phyloP scores from a whole-genome alignment of 371 early-diverging fungal species.

The Saksenaea oblongispora region DNA sequence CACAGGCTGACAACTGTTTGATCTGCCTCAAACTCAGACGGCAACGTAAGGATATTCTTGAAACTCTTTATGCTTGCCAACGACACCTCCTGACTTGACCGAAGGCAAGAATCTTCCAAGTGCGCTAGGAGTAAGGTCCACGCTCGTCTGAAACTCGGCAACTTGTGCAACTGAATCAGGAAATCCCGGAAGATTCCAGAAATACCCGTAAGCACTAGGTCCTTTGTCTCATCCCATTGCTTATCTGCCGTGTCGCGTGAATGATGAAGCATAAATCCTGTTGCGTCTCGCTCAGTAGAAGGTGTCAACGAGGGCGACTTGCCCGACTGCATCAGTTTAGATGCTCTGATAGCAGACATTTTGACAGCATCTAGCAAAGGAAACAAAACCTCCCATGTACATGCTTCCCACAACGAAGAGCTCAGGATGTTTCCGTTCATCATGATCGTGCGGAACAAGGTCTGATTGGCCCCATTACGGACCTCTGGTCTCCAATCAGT shows the following conservation, averaged over 20 bases:
- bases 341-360: slow-evolving; percentile 49
- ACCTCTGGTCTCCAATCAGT: slow-evolving; percentile 91
- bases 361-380: slow-evolving; percentile 87
- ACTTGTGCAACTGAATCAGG: slow-evolving; percentile 54
- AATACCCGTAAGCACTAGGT: slow-evolving; percentile 77
- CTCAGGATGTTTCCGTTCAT: slow-evolving; percentile 79
- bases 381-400: slow-evolving; percentile 86
- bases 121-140: slow-evolving; percentile 75
- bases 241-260: slow-evolving; percentile 76
- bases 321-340: slow-evolving; percentile 31
- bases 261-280: slow-evolving; percentile 62
- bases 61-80: slow-evolving; percentile 74
- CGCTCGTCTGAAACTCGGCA: slow-evolving; percentile 63
- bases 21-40: slow-evolving; percentile 34
- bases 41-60: slow-evolving; percentile 54
- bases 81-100: slow-evolving; percentile 76
- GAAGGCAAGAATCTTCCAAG: slow-evolving; percentile 70
- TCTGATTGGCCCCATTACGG: slow-evolving; percentile 92
- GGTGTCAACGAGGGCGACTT: slow-evolving; percentile 16
- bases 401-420: slow-evolving; percentile 77
- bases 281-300: slow-evolving; percentile 36
- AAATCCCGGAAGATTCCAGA: slow-evolving; percentile 74
- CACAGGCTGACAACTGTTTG: slow-evolving; percentile 49
- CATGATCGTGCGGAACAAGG: slow-evolving; percentile 89
- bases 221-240: slow-evolving; percentile 97